Conservation (phyloP, 1,284 basidiomycete genomes). For the Fomitopsis palustris region DNA sequence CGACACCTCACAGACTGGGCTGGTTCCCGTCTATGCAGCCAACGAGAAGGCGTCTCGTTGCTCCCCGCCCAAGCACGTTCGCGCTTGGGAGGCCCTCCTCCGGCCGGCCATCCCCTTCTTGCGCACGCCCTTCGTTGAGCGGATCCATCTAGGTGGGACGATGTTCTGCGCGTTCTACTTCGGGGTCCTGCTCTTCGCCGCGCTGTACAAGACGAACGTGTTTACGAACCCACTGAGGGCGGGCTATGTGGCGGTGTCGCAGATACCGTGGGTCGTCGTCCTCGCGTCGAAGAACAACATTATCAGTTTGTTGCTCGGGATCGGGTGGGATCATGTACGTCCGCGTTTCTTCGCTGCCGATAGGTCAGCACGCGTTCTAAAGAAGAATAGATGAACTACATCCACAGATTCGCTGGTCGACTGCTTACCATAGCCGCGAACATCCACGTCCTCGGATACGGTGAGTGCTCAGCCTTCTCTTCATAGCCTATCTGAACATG, state of each 20-base stretch:
- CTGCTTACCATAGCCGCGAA: slow-evolving; percentile 60
- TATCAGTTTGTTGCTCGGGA: slow-evolving; percentile 56
- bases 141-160: slow-evolving; percentile 33
- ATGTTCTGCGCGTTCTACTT: slow-evolving; percentile 47
- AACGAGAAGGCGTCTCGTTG: background rate
- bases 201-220: slow-evolving; percentile 49
- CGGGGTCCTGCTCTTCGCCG: slow-evolving; percentile 43
- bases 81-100: background rate
- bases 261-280: slow-evolving; percentile 68
- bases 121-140: background rate
- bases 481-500: background rate
- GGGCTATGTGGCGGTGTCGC: slow-evolving; percentile 65
- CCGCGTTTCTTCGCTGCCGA: background rate
- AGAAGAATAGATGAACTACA: slow-evolving; percentile 60
- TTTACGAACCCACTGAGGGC: slow-evolving; percentile 47
- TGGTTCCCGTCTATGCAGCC: background rate
- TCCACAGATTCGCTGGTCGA: slow-evolving; percentile 74
- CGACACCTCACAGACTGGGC: background rate
- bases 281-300: slow-evolving; percentile 76
- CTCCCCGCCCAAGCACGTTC: background rate
- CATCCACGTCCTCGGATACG: slow-evolving; percentile 59
- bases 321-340: slow-evolving; percentile 56
- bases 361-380: background rate
- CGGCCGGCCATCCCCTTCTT: background rate
- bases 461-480: slow-evolving; percentile 34